Evolutionary conservation across 352 stramenopile species (phyloP), one percentile per base, ranked within the genome.

Genomic region (Phytopythium ostracodes): DNA sequence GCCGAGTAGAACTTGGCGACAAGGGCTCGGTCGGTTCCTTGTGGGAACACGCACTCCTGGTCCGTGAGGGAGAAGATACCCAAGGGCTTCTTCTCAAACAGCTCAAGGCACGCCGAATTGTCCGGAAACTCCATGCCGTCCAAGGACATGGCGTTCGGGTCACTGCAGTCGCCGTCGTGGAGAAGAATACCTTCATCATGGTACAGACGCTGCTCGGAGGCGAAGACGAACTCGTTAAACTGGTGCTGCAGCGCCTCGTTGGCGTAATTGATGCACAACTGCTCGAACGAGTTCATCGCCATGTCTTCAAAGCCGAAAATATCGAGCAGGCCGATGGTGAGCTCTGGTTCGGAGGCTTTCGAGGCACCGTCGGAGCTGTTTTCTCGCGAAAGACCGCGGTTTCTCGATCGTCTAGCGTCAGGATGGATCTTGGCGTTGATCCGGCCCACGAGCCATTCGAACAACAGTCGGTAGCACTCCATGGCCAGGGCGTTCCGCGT

Each of bases 141-240:
- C 38, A 50, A 14, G 24, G 36, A 49, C 53, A 59, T 59, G 14
- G 35, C 53, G 33, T 49, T 35, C 14, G 53, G 35, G 53, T 59
- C 35, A 12, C 22, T 3, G 18, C 1, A 18, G 42, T 89, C 82
- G 29, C 95, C 81, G 29, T 90, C 86, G 27, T 63, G 71, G 75
- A 80, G 92, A 35, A 64, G 62, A 49, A 97, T 95, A 10, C 73
- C 81, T 55, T 97, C 89, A 9, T 83, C 71, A 15, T 72, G 64
- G 66, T 96, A 92, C 52, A 94, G 59, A 29, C 76, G 68, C 63
- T 96, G 85, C 66, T 96, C 87, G 11, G 96, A 72, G 51, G 97
- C 96, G 52, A 99, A 98, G 35, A 98, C 89, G 64, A 94, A 93
- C 71, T 84, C 68, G 57, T 95, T 96, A 70, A 96, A 96, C 65